Evolutionary conservation across 2,329 filamentous ascomycete genomes (phyloP), one percentile per base, ranked within the genome.

Genomic region (Pyrenophora teres): DNA sequence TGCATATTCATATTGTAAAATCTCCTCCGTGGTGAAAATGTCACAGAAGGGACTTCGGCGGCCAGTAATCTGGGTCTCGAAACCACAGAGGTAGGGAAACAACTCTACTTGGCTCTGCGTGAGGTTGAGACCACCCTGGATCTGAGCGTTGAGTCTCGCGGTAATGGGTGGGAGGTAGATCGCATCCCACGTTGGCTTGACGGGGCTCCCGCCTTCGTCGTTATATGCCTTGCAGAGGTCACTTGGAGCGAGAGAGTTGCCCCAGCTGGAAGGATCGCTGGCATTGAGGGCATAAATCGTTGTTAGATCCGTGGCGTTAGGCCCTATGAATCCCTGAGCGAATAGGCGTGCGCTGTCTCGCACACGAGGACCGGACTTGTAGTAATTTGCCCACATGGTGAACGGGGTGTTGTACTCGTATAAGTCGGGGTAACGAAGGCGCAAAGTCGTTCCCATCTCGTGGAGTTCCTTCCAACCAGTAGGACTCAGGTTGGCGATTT

Each of bases 71-170:
- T 89, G 86, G 3, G 81, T 84, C 62, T 90, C 87, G 52, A 87
- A 89, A 3, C 85, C 87, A 60, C 87, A 90, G n/a, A 88, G 77
- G 60, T 89, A 88, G 0, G 85, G 85, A 42, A 89, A 84, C 38
- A 81, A 79, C 6, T 74, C 76, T 36, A 86, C 74, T 50, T 88
- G 83, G 1, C 69, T 72, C 27, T 79, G 72, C 0, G 77, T 79
- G 30, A 88, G 77, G 1, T 78, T 80, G 30, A 88, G 77, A 33
- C 79, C 75, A 1, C 85, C 84, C 0, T 70, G 62, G 27, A 87
- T 77, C 30, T 83, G 65, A 5, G 71, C 63, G 58, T 86, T 82
- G 40, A 88, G 72, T 3, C 85, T 80, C 19, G 77, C 69, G 50
- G 76, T 76, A 59, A 84, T 80, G 0, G 78, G 77, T 0, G 83